Conservation (phyloP, 495 filamentous ascomycete genomes). For the Podospora appendiculata region DNA sequence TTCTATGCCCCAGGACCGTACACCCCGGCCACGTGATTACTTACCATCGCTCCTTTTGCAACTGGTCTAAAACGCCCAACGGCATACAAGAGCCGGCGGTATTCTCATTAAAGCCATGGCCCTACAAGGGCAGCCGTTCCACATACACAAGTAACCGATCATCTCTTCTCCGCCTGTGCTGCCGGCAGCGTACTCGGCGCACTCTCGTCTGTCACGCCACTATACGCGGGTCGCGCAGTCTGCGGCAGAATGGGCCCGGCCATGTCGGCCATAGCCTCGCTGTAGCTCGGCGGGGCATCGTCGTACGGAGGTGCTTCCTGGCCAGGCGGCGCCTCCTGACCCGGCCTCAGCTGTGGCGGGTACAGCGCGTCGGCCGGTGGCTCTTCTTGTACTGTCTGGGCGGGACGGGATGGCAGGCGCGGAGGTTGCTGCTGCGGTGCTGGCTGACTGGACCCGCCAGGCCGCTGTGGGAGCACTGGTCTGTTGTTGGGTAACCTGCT, state of each 20-base stretch:
- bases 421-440: constrained; percentile 1
- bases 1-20: too few relatives aligned
- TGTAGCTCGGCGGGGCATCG: constrained; percentile 72
- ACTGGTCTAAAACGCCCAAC: too few relatives aligned
- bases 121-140: too few relatives aligned
- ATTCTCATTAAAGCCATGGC: too few relatives aligned
- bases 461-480: constrained; percentile 27
- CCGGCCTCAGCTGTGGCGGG: constrained; percentile 34
- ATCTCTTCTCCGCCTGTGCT: constrained; percentile 17
- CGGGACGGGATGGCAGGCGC: not conserved
- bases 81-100: too few relatives aligned
- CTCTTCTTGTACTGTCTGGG: constrained; percentile 4
- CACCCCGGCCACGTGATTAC: too few relatives aligned
- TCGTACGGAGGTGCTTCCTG: constrained; percentile 37
- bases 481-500: constrained; percentile 2
- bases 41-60: too few relatives aligned
- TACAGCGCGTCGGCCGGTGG: constrained; percentile 31
- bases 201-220: constrained; percentile 42
- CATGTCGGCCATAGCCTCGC: constrained; percentile 81
- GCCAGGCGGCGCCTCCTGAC: constrained; percentile 13
- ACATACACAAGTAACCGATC: not conserved
- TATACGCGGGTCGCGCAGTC: constrained; percentile 33
- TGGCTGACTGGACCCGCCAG: constrained; percentile 13
- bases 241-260: constrained; percentile 31
- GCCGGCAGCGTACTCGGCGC: constrained; percentile 33